Evolutionary conservation across 2,329 filamentous ascomycete species (phyloP), one percentile per base, ranked within the genome.

Genomic region (Calonectria hawksworthii): DNA sequence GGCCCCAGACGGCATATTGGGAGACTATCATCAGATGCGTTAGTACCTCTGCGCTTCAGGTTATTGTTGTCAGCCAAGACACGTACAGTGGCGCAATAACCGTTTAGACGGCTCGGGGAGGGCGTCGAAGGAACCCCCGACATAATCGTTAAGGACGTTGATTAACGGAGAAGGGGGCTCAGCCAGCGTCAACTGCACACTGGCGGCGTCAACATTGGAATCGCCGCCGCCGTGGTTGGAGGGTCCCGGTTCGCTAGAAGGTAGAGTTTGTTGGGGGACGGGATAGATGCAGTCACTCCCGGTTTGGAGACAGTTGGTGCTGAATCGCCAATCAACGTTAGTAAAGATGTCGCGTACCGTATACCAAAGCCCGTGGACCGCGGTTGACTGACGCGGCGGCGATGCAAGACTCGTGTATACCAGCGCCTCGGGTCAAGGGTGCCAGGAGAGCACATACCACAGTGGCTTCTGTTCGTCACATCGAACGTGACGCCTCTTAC

Each of bases 401-500:
- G 73, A 78, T 79, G 72, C 76, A 81, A 70, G 70, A 73, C 72
- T 80, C 78, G 73, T 82, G 67, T 78, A 77, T 76, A 73, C 73
- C 78, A 71, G 61, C 75, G 78, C 77, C 78, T 78, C 77, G 77
- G 64, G 65, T 61, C 74, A 73, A 76, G 75, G 73, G 73, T 72
- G 68, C 56, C 47, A 71, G 63, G 64, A 52, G 52, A 69, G 72
- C 68, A 84, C 86, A 78, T 85, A 88, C 86, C 86, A 88, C 52
- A 88, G 81, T 51, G 87, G 87, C 76, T 83, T 86, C 74, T 83
- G 83, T 77, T 88, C 87, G 73, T 88, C 86, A 80, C 87, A 88
- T 68, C 87, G 85, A 66, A 88, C 87, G 76, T 88, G 87, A 76
- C 87, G 85, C 69, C 80, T 80, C 79, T 86, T 87, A 81, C 84